Evolutionary conservation across 2,329 filamentous ascomycete species (phyloP), one percentile per base, ranked within the genome.

Genomic region (Incumbomyces lentus): DNA sequence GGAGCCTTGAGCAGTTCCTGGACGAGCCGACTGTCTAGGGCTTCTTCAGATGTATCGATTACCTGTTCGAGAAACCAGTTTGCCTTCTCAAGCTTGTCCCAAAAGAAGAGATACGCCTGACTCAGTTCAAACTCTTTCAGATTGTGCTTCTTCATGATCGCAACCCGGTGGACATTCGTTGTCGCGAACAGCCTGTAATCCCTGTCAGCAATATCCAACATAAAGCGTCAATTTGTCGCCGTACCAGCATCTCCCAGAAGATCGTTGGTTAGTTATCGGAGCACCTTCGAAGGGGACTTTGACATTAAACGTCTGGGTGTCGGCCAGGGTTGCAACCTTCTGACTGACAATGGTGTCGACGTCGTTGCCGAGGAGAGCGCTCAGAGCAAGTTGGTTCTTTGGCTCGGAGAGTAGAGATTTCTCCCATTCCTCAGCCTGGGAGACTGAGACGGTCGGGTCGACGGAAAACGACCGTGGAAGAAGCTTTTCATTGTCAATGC

Each of bases 61-160:
- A 90, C 78, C 58, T 85, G 83, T 65, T 93, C 86, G 14, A 94
- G 74, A 68, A 93, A 94, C 70, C 78, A 94, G 64, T 94, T 94
- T 7, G 83, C 75, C 65, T 94, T 94, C 65, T 95, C 88, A 16
- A 94, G 77, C 68, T 94, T 94, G 64, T 95, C 88, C 82, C 84
- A 93, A 73, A 87, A 94, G 68, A 90, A 94, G 3, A 94, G 74
- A 59, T 93, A 93, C 1, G 82, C 74, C 65, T 94, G 88, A 26
- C 82, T 88, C n/a, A 95, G 72, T 70, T 94, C 85, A 58, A 94
- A 93, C 44, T 76, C 72, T 39, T 81, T 76, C 16, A 94, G 75
- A 52, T 80, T 78, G 64, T 93, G 84, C 58, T 82, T 82, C 65
- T 85, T 83, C 82, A 92, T 90, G 39, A 94, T 72, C 1, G 86